Conservation (phyloP, 2,329 filamentous ascomycete genomes). For the Diaporthe sp. region DNA sequence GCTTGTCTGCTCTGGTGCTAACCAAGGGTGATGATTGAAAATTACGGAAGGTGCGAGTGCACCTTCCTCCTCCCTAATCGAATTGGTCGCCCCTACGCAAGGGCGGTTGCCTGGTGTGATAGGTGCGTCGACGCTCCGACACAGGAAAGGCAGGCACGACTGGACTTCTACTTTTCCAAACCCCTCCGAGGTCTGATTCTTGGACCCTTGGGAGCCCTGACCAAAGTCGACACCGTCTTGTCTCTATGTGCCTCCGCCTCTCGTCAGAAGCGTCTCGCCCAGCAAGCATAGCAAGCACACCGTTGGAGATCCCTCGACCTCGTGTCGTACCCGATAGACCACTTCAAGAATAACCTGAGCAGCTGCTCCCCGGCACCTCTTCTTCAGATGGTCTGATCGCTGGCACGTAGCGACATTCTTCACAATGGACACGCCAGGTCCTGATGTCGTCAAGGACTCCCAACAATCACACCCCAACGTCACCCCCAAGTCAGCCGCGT, state of each 20-base stretch:
- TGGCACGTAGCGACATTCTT: not conserved
- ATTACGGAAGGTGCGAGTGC: not conserved
- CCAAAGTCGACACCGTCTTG: not conserved
- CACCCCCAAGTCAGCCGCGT: conserved; percentile 16
- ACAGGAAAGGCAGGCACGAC: not conserved
- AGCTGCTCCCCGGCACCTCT: not conserved
- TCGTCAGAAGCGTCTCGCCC: not conserved
- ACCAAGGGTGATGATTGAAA: not conserved
- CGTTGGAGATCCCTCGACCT: not conserved
- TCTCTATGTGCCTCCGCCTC: not conserved
- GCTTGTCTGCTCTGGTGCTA: not conserved
- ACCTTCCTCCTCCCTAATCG: not conserved
- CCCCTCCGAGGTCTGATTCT: not conserved
- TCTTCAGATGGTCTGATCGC: not conserved
- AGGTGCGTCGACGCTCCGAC: not conserved
- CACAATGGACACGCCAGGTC: conserved; percentile 8
- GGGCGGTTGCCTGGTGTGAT: not conserved
- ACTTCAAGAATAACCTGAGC: not conserved
- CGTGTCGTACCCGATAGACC: not conserved
- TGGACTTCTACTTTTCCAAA: not conserved
- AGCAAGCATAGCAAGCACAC: not conserved
- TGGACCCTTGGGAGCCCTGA: not conserved
- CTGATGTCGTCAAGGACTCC: not conserved
- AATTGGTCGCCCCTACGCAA: not conserved
- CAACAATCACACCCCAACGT: not conserved